These are phyloP conservation scores for Ballota nigra DNA, from an alignment of 257 asterid genomes.

Conservation along the genomic window DNA sequence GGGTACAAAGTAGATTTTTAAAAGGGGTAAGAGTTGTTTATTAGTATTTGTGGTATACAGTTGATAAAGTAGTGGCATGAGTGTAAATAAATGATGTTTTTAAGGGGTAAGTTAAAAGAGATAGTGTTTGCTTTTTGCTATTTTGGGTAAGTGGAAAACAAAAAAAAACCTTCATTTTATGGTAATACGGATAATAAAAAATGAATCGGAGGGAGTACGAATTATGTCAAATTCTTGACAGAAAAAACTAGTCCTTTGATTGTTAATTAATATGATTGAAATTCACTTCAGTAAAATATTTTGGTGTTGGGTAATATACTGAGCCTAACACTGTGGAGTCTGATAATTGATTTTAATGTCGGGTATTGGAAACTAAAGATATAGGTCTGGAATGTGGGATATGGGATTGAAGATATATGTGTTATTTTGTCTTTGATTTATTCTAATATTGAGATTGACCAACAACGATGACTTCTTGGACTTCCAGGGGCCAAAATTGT, in stretches of 20 bases:
- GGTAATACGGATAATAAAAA: no score
- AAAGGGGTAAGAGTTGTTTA: no score
- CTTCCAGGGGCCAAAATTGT: constrained; percentile 78
- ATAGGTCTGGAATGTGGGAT: constrained; percentile 4
- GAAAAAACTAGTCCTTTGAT: not conserved
- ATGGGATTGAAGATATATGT: constrained; percentile 10
- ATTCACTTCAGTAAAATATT: not conserved
- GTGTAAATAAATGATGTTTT: no score
- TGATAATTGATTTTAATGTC: not conserved
- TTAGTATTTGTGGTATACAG: no score
- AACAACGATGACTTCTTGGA: constrained; percentile 22
- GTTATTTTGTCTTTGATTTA: constrained; percentile 1
- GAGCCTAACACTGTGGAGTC: constrained; percentile 9
- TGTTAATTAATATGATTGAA: not conserved
- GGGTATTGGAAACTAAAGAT: not conserved
- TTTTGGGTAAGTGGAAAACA: no score
- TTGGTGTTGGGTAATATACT: not conserved
- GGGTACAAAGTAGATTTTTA: no score
- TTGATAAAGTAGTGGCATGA: no score
- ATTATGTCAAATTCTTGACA: not conserved
- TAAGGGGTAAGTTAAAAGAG: no score
- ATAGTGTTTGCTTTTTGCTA: no score
- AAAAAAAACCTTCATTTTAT: no score
- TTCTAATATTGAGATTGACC: constrained; percentile 3
- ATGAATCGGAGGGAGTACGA: no score